A percentile compares a stretch with the other conserved stretches of the same genome.
phyloP scores from a whole-genome alignment of 1,139 yeast species.

The Scheffersomyces titani region DNA sequence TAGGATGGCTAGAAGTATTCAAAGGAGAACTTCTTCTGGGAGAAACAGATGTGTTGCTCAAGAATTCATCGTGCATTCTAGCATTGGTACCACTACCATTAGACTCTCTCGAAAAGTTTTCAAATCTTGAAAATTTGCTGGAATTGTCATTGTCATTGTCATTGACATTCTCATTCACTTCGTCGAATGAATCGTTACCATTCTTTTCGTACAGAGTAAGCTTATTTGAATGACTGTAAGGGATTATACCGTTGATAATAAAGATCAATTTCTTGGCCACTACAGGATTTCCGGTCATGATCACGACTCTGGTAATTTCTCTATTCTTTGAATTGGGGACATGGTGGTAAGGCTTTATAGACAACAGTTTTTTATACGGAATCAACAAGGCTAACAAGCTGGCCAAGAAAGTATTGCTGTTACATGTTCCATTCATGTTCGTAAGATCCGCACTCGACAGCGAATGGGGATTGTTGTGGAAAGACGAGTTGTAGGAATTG shows the following conservation, averaged over 20 bases:
- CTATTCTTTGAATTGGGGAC: constrained; percentile 14
- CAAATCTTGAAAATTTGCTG: neutral
- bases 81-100: neutral
- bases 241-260: constrained; percentile 52
- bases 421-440: neutral
- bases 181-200: neutral
- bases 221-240: constrained; percentile 10
- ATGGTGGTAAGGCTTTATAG: constrained; percentile 31
- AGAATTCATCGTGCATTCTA: neutral
- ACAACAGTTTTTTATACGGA: constrained; percentile 38
- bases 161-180: neutral
- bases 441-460: constrained; percentile 5
- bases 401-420: constrained; percentile 39
- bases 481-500: constrained; percentile 7
- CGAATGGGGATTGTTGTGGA: constrained; percentile 3
- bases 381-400: constrained; percentile 46
- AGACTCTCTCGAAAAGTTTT: neutral
- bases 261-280: constrained; percentile 62
- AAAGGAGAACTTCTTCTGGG: neutral
- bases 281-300: constrained; percentile 61
- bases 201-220: neutral
- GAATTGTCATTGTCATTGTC: neutral
- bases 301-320: constrained; percentile 49
- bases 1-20: constrained; percentile 18
- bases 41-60: neutral